Base-by-base conservation (phyloP, 148 eudicot genomes). In the Camellia sinensis region DNA sequence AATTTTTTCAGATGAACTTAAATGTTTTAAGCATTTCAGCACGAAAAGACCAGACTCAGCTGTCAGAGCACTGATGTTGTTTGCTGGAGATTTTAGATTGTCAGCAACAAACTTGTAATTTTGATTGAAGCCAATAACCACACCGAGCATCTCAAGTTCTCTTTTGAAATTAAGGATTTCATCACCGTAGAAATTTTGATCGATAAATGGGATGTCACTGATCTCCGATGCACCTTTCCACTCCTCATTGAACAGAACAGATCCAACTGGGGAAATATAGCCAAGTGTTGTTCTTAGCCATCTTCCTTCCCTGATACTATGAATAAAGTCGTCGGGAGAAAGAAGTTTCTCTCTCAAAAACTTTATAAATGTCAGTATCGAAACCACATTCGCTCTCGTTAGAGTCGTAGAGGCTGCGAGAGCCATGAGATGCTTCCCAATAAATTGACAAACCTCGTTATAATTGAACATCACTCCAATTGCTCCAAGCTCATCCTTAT, bases 231-330 rank as follows among this genome's bases (percentile, higher is more conserved):
- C 94, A 81, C 78, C 76, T 62, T 67, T 63, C 92, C 94, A 92
- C 15, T 82, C 81, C 15, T 81, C 52, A 43, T 82, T 82, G 73
- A 63, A 88, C 61, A 92, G 80, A 75, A 89, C 89, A 77, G 91
- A 83, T 54, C 85, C 85, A 18, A 9, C 80, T 0, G 94, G 92
- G 6, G 81, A 52, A 75, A 73, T 84, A 66, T 80, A 80, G 73
- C 97, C 97, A 67, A 67, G 84, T 0, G 81, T 77, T 43, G 97
- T 92, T 82, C 81, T 80, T 44, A 92, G 69, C 97, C 94, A 92
- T 75, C 41, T 62, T 44, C 84, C 87, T 3, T 76, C 75, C 72
- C 81, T 85, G 40, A 91, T 66, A 50, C 88, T 78, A 0, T 70
- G 10, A 37, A 92, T 81, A 48, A 88, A 87, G 0, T 83, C 78